These are phyloP conservation scores for Aegilops longissima DNA, from an alignment of 176 grass and related monocot genomes.

Conservation along the genomic window DNA sequence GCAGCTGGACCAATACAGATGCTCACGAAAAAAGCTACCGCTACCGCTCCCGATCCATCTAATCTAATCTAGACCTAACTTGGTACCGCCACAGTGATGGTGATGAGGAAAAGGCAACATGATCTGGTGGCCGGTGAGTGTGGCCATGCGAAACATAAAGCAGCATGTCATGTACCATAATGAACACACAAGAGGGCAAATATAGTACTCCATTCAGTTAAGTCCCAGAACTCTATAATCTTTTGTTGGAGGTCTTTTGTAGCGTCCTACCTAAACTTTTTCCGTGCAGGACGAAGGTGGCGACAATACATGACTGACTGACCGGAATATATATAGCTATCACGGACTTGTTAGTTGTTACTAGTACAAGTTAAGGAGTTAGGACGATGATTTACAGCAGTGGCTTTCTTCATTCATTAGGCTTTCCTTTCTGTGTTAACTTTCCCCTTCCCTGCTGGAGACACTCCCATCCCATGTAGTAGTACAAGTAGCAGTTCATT, in stretches of 20 bases:
- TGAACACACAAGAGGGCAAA: neutral
- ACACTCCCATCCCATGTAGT: too few relatives aligned
- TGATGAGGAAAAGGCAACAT: neutral
- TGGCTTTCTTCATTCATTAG: neutral
- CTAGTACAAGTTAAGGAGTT: too few relatives aligned
- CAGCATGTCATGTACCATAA: too few relatives aligned
- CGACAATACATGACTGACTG: neutral
- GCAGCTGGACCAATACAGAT: neutral
- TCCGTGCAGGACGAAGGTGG: neutral
- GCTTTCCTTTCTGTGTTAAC: neutral
- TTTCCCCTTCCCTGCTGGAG: too few relatives aligned
- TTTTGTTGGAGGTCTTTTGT: neutral
- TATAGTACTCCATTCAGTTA: neutral
- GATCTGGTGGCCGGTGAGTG: neutral
- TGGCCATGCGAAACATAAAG: neutral
- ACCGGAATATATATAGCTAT: too few relatives aligned
- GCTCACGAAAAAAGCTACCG: neutral
- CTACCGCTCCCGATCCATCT: neutral
- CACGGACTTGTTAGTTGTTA: neutral
- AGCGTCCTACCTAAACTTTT: neutral
- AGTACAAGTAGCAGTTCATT: too few relatives aligned
- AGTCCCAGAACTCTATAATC: neutral
- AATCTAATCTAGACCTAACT: slow-evolving; percentile 12
- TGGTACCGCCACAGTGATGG: slow-evolving; percentile 16
- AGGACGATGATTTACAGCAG: neutral